phyloP scores from a whole-genome alignment of 345 rosid genomes.

The Eucalyptus microcorys region DNA sequence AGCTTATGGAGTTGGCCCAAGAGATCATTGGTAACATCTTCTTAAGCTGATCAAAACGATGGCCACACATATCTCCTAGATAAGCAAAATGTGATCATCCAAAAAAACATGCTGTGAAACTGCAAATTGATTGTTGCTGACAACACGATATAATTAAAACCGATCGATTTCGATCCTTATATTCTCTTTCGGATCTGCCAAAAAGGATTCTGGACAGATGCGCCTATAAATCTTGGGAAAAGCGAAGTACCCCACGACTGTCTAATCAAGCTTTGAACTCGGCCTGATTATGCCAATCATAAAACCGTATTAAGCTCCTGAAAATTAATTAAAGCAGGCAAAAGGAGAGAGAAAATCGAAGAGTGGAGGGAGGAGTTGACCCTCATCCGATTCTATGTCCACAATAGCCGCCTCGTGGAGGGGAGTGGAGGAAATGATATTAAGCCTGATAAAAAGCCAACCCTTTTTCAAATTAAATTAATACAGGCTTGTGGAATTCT shows the following conservation, averaged over 20 bases:
- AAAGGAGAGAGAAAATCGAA: background rate
- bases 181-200: background rate
- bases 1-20: background rate
- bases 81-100: background rate
- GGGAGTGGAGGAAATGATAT: background rate
- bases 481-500: background rate
- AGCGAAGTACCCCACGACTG: conserved; percentile 12
- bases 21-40: background rate
- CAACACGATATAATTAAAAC: background rate
- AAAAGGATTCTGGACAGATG: background rate
- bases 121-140: background rate
- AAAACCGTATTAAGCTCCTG: too few relatives aligned
- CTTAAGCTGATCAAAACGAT: background rate
- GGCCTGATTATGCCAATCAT: background rate
- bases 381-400: conserved; percentile 11
- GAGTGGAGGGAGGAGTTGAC: background rate
- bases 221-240: conserved; percentile 16
- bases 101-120: background rate
- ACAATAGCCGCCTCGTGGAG: background rate
- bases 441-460: background rate
- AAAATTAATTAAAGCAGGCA: too few relatives aligned
- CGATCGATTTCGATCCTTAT: background rate
- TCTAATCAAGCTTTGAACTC: conserved; percentile 9
- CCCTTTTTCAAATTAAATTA: too few relatives aligned
- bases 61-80: background rate